Evolutionary conservation across 805 yeast genomes (phyloP), one percentile per base, ranked within the genome.

Genomic region (Pichia thaimueangensis): DNA sequence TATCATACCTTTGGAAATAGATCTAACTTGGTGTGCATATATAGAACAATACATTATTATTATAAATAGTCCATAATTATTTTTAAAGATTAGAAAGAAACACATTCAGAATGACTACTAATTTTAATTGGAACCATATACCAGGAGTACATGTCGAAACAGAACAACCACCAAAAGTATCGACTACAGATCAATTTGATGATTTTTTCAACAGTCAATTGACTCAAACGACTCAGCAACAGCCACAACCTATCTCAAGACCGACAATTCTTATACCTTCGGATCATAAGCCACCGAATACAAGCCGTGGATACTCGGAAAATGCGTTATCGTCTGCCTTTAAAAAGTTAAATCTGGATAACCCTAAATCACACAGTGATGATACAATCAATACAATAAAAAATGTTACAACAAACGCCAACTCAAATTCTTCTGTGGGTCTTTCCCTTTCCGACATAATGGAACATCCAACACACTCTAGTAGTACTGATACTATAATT

Each of bases 401-500:
- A 19, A n/a, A n/a, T n/a, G n/a, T n/a, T n/a, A 19, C 37, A 17
- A 8, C 17, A 21, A 15, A 16, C 12, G 5, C 35, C 6, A 33
- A 11, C 5, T 3, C 16, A 24, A 11, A 9, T 6, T n/a, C 3
- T n/a, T 23, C 22, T 17, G 11, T 34, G 9, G 11, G 4, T 10
- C 21, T 17, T 2, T 15, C 42, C n/a, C 23, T 35, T 13, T 3
- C 20, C 4, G 16, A 35, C 8, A 25, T 37, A 17, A 32, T 20
- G 28, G 45, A 42, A 27, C 30, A 28, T 7, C 32, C 24, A 15
- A 37, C 21, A 19, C 49, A 47, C 13, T 48, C 63, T 1, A 55
- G 52, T 24, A 59, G 64, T 29, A 51, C 58, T 13, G 63, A 59
- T 30, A 53, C 58, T 1, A 42, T 58, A 6, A 42, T 47, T 17